Percentiles rank a stretch among this genome's conserved stretches.
These are phyloP conservation scores for Gastrolobium bilobum DNA, from an alignment of 306 rosid species.

Conservation along the genomic window DNA sequence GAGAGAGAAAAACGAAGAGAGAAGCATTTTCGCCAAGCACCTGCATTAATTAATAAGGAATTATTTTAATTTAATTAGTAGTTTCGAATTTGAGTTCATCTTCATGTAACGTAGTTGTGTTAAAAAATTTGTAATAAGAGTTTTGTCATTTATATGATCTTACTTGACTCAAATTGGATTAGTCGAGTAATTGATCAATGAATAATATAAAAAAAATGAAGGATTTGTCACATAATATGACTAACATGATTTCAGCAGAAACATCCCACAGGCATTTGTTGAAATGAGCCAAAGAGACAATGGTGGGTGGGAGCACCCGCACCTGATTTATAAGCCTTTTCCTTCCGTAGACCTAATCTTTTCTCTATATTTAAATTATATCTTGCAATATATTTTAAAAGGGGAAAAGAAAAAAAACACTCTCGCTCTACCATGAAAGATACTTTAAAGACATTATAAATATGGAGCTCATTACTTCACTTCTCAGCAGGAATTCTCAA, in stretches of 20 bases:
- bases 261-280: slow-evolving; percentile 15
- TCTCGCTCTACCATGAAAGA: slow-evolving; percentile 42
- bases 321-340: slow-evolving; percentile 8
- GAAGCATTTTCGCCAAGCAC: too few relatives aligned
- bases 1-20: neutral
- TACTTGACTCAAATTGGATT: too few relatives aligned
- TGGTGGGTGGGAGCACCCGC: slow-evolving; percentile 23
- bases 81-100: too few relatives aligned
- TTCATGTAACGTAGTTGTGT: too few relatives aligned
- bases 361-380: slow-evolving; percentile 15
- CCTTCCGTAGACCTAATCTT: neutral
- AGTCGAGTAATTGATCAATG: too few relatives aligned
- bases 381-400: slow-evolving; percentile 15
- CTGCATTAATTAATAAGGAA: too few relatives aligned
- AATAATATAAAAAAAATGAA: neutral
- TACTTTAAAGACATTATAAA: slow-evolving; percentile 62
- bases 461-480: slow-evolving; percentile 50
- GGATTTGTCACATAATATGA: slow-evolving; percentile 25
- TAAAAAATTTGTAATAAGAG: too few relatives aligned
- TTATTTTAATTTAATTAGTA: too few relatives aligned
- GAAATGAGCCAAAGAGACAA: slow-evolving; percentile 1
- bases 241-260: slow-evolving; percentile 42
- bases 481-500: slow-evolving; percentile 39
- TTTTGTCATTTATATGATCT: too few relatives aligned
- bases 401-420: neutral